Evolutionary conservation across 1,139 yeast genomes (phyloP), one percentile per base, ranked within the genome.

Genomic region (Taiozyma onychis): DNA sequence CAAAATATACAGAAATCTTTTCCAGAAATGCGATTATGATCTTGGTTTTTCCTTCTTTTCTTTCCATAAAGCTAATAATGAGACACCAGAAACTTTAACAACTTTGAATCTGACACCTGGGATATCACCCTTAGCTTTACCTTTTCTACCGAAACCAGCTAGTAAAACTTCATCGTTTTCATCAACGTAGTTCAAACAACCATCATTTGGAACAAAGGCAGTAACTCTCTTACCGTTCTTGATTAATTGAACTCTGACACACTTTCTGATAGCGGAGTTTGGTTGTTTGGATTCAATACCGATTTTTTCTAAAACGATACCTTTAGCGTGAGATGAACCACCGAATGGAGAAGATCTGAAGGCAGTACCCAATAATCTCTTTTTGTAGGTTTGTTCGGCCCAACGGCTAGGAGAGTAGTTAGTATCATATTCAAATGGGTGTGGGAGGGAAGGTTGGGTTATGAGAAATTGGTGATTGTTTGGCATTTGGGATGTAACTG

Each of bases 21-120:
- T 39, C 27, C 37, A 41, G 42, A 24, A 46, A 46, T 35, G 27
- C 22, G 39, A 32, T 80, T 88, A 91, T 75, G 98, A 90, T 85
- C 98, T 90, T 83, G 99, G 99, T 91, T 95, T 95, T 85, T 95
- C 99, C 89, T 93, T 93, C 98, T 95, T 95, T 85, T 95, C 99
- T 85, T 91, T 93, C 98, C 97, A 95, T 78, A 95, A 86, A 74
- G 99, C 99, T 76, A 91, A 85, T 78, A 95, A 86, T 70, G 99
- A 93, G 73, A 95, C 99, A 88, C 99, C 99, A 69, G 99, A 89
- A 69, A 95, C 99, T 85, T 95, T 95, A 76, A 95, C 99, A 76
- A 93, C 98, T 89, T 93, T 93, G 89, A 93, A 93, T 87, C 99
- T 91, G 75, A 93, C 99, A 88, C 99, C 99, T 79, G 99, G 99